Evolutionary conservation across 2,329 filamentous ascomycete genomes (phyloP), one percentile per base, ranked within the genome.

Genomic region (Chrysosporium queenslandicum): DNA sequence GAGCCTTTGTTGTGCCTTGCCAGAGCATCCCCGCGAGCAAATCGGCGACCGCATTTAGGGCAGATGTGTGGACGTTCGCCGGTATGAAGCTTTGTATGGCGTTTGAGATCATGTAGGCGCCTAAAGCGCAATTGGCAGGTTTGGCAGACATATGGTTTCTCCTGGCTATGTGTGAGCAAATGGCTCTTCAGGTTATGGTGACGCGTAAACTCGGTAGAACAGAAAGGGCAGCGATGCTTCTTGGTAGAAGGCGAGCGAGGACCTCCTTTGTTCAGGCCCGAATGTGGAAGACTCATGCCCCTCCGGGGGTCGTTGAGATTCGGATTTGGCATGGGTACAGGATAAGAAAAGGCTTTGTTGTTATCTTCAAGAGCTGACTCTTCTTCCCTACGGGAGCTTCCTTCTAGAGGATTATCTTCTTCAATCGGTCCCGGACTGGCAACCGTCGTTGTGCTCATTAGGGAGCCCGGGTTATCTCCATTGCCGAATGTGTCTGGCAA

Each of bases 171-270:
- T 0, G 92, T 97, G 65, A 98, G 80, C 53, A 98, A 78, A 71
- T 98, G 92, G 60, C 89, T 96, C 72, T 97, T 98, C 25, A 97
- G 79, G 63, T 98, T 97, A 67, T 97, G 92, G 66, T 97, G 92
- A 41, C 92, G 82, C 25, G 92, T 98, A 61, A 98, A 98, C 63
- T 95, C 92, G 4, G 92, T 96, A 36, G 88, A 82, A 75, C 92
- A 98, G 68, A 94, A 95, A 0, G 88, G 91, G 64, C 92, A 98
- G 68, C 92, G 94, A 73, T 98, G 91, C 64, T 92, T 91, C 72
- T 95, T 96, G 49, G 80, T 77, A 23, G 83, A 83, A 0, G 86
- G 83, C 4, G 88, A 87, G 60, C 81, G 80, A 45, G 82, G 81
- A 50, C 74, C 75, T 57, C 71, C 73, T 63, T 78, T 74, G 50